Evolutionary conservation across 495 filamentous ascomycete species (phyloP).

Genomic region (Penicillium cosmopolitanum): DNA sequence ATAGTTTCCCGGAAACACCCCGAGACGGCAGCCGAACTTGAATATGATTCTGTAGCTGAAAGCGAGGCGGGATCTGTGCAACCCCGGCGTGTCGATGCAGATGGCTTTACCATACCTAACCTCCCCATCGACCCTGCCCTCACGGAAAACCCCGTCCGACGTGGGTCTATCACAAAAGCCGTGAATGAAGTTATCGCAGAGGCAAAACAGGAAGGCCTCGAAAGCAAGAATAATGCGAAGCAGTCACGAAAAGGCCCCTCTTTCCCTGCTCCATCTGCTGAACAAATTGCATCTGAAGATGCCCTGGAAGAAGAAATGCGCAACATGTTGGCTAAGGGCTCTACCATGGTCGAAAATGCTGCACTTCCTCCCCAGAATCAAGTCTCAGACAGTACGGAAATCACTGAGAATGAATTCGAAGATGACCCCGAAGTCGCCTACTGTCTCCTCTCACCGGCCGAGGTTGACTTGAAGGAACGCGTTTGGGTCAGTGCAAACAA

Average conservation of each 20-base stretch:
- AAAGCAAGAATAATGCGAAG: slow-evolving; percentile 37
- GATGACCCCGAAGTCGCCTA: slow-evolving; percentile 76
- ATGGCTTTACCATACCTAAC: slow-evolving; percentile 52
- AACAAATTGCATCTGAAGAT: slow-evolving; percentile 48
- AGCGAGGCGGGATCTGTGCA: slow-evolving; percentile 27
- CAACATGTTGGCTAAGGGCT: slow-evolving; percentile 40
- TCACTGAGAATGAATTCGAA: slow-evolving; percentile 77
- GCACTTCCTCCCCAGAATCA: slow-evolving; percentile 22
- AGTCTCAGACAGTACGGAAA: slow-evolving; percentile 54
- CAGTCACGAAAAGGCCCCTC: slow-evolving; percentile 29
- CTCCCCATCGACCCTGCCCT: slow-evolving; percentile 51
- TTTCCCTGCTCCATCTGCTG: slow-evolving; percentile 37
- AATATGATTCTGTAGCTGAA: slow-evolving; percentile 35
- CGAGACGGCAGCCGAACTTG: slow-evolving; percentile 52
- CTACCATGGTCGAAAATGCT: slow-evolving; percentile 41
- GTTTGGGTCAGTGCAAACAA: slow-evolving; percentile 96
- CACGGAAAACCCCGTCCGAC: slow-evolving; percentile 29
- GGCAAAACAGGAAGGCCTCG: slow-evolving; percentile 19
- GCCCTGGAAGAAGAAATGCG: slow-evolving; percentile 50
- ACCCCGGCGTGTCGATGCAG: slow-evolving; percentile 46
- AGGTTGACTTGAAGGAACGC: slow-evolving; percentile 76
- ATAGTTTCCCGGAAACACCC: slow-evolving; percentile 42
- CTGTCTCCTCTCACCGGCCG: slow-evolving; percentile 70
- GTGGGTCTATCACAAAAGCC: slow-evolving; percentile 25
- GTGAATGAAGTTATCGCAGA: slow-evolving; percentile 33